phyloP scores from a whole-genome alignment of 2,329 filamentous ascomycete species.

The Colletotrichum gloeosporioides region DNA sequence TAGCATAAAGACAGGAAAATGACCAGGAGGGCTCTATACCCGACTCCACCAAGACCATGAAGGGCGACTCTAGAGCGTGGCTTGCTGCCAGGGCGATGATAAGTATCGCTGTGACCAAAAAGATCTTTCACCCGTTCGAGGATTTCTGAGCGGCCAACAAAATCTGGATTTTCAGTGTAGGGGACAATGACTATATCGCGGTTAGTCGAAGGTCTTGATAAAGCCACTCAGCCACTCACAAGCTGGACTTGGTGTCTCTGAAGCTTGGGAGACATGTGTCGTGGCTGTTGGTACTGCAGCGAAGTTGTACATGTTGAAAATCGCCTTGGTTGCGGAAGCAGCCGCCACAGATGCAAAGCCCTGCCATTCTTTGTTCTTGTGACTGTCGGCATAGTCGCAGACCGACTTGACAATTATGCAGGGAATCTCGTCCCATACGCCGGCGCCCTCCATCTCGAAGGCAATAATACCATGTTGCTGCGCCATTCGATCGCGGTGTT shows the following conservation, averaged over 20 bases:
- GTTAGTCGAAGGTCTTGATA: not conserved
- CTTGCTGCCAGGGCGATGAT: accelerated
- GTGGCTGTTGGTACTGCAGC: not conserved
- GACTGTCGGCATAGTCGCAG: constrained; percentile 17
- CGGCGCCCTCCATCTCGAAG: constrained; percentile 4
- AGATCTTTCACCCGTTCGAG: not conserved
- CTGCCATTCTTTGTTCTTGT: constrained; percentile 6
- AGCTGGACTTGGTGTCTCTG: too few species aligned
- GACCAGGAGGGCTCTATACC: not conserved
- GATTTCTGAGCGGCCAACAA: not conserved
- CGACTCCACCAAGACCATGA: not conserved
- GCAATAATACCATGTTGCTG: not conserved
- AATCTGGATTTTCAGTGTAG: not conserved
- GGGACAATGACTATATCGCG: not conserved
- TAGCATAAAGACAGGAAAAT: not conserved
- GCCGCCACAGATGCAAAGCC: constrained; percentile 26
- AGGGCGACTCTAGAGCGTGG: not conserved
- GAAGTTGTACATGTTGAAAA: constrained; percentile 9
- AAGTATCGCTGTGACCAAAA: not conserved
- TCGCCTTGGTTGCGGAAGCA: constrained; percentile 33
- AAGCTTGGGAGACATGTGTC: not conserved
- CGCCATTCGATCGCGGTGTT: too few species aligned
- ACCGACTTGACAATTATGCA: constrained; percentile 21
- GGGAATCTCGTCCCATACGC: not conserved
- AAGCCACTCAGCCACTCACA: not conserved